phyloP scores from a whole-genome alignment of 345 rosid species.

The Dipteronia dyeriana region DNA sequence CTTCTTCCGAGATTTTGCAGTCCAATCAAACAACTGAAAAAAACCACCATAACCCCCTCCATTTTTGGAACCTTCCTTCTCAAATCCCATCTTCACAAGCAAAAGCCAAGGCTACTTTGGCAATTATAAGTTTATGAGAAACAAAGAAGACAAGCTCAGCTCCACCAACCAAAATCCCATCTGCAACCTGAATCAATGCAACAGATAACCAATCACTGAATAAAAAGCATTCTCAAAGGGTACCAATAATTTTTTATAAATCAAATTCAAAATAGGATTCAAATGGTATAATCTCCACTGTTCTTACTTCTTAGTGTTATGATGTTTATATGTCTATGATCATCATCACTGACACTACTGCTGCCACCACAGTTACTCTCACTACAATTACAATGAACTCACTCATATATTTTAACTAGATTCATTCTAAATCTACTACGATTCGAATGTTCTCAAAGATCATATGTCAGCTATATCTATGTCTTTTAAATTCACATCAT shows the following conservation, averaged over 20 bases:
- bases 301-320: background rate
- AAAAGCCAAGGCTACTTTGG: slow-evolving; percentile 11
- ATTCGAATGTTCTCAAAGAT: background rate
- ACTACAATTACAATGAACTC: background rate
- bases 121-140: slow-evolving; percentile 4
- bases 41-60: slow-evolving; percentile 83
- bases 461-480: background rate
- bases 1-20: slow-evolving; percentile 91
- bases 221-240: slow-evolving; percentile 5
- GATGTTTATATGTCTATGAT: background rate
- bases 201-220: slow-evolving; percentile 16
- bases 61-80: slow-evolving; percentile 58
- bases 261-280: background rate
- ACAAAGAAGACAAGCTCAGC: slow-evolving; percentile 12
- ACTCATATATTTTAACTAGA: background rate
- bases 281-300: background rate
- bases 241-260: background rate
- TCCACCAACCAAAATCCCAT: slow-evolving; percentile 30
- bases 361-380: background rate
- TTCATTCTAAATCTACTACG: background rate
- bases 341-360: background rate
- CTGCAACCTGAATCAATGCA: slow-evolving; percentile 23
- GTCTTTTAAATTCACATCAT: background rate
- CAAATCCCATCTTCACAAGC: slow-evolving; percentile 53
- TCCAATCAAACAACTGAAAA: slow-evolving; percentile 94